Evolutionary conservation across 768 basidiomycete genomes (phyloP).

Genomic region (Termitomyces heimii): DNA sequence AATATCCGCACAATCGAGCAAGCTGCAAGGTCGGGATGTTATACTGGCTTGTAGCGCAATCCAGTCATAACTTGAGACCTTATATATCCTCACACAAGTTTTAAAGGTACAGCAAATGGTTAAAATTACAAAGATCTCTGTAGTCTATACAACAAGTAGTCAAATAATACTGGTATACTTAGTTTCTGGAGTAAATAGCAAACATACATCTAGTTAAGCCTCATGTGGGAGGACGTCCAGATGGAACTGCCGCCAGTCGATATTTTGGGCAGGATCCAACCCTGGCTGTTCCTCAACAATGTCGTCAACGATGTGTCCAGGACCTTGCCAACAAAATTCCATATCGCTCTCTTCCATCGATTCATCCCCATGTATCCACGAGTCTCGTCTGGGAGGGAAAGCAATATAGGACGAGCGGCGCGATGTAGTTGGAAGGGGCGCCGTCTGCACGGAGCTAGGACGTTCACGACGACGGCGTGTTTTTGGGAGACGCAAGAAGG

Average conservation of each 20-base stretch:
- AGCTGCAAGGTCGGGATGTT: background rate
- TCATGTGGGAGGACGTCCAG: conserved; percentile 33
- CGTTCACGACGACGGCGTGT: conserved; percentile 19
- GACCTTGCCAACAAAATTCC: conserved; percentile 14
- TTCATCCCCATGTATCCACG: background rate
- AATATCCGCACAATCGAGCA: background rate
- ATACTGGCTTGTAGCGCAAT: background rate
- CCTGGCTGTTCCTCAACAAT: conserved; percentile 23
- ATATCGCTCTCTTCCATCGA: conserved; percentile 29
- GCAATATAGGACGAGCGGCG: conserved; percentile 25
- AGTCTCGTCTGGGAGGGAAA: conserved; percentile 16
- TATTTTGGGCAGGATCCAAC: conserved; percentile 29
- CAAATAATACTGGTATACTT: background rate
- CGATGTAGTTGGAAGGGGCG: conserved; percentile 23
- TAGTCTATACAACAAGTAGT: background rate
- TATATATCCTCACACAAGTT: no score
- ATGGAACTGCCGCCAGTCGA: conserved; percentile 58
- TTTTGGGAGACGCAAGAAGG: conserved; percentile 15
- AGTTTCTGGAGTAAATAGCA: background rate
- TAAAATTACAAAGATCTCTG: background rate
- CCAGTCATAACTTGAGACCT: background rate
- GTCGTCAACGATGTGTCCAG: conserved; percentile 18
- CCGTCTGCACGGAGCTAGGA: conserved; percentile 25
- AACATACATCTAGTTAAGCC: conserved; percentile 1
- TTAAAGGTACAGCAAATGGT: background rate